phyloP scores from a whole-genome alignment of 768 basidiomycete species.

The Panellus pusillus region DNA sequence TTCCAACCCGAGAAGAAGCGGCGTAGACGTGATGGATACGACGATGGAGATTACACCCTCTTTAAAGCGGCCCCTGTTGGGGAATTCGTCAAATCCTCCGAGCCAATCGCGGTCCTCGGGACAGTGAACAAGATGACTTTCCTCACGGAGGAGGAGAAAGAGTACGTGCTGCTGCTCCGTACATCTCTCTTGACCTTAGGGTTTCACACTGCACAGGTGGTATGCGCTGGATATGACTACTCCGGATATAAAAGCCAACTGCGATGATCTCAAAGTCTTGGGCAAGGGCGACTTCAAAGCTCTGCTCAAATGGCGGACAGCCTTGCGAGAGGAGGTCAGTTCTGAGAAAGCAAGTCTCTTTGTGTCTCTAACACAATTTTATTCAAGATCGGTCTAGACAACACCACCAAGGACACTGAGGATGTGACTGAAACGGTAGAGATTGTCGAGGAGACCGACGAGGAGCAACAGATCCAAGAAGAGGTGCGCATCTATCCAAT shows the following conservation, averaged over 20 bases:
- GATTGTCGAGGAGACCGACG: slow-evolving; percentile 69
- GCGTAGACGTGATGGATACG: slow-evolving; percentile 90
- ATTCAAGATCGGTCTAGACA: slow-evolving; percentile 76
- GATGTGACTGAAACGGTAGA: slow-evolving; percentile 75
- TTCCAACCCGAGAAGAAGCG: slow-evolving; percentile 98
- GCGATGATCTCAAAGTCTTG: slow-evolving; percentile 91
- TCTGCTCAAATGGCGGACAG: slow-evolving; percentile 87
- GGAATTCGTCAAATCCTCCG: slow-evolving; percentile 67
- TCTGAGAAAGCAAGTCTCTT: neutral
- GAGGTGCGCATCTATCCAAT: slow-evolving; percentile 54
- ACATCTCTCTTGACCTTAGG: neutral
- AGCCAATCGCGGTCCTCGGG: slow-evolving; percentile 81
- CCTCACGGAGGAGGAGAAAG: slow-evolving; percentile 79
- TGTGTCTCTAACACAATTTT: neutral
- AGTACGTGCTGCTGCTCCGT: slow-evolving; percentile 41
- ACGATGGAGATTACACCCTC: slow-evolving; percentile 89
- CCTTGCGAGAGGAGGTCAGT: slow-evolving; percentile 85
- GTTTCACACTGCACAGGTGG: slow-evolving; percentile 54
- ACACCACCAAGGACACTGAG: slow-evolving; percentile 69
- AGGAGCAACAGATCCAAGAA: slow-evolving; percentile 85
- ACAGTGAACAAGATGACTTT: slow-evolving; percentile 77
- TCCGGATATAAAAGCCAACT: slow-evolving; percentile 77
- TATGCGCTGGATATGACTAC: slow-evolving; percentile 69
- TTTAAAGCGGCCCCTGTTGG: slow-evolving; percentile 72
- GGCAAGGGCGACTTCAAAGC: slow-evolving; percentile 97